Base-by-base conservation (phyloP, 148 eudicot genomes). In the Diospyros lotus region DNA sequence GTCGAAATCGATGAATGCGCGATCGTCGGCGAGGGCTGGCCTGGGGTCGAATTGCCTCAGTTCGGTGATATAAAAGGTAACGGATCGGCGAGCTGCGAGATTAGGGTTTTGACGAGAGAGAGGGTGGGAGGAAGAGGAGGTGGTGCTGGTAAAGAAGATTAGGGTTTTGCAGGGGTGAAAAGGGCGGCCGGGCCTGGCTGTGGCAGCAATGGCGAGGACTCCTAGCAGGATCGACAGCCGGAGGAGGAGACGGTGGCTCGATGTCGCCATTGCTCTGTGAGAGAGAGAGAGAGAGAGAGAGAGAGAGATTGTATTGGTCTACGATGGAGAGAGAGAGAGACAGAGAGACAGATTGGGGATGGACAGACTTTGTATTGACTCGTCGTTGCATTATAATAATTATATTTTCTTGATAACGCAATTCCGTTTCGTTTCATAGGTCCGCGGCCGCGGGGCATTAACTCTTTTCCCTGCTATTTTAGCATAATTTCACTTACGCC, bases 131-230 rank as follows among this genome's bases (percentile, higher is more conserved):
- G 70, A 51, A 45, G 82, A 73, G 79, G 85, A 75, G 69, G 89
- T 77, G 77, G 66, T 68, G 76, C 85, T 68, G 78, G 91, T 80
- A 60, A 86, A 52, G 73, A 84, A 66, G 79, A 86, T 69, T 80
- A 86, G 76, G 73, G 87, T 88, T 73, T 81, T 85, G 77, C 86
- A 86, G 15, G 73, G 73, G 69, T 66, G 54, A 44, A 66, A 66
- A 44, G 15, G 53, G 54, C 15, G 89, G 73, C 87, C 83, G 5
- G 85, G 88, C 9, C 92, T 64, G 6, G 90, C 95, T 46, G 72
- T 60, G 62, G 68, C 81, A 73, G 83, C 40, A 79, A 82, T 40
- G 42, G 79, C 39, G 64, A 74, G 4, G 82, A 75, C 15, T 75
- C 70, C 65, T 39, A 81, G 75, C 62, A 82, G 67, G 73, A 77